Evolutionary conservation across 2,329 filamentous ascomycete genomes (phyloP).

Genomic region (Piedraia hortae): DNA sequence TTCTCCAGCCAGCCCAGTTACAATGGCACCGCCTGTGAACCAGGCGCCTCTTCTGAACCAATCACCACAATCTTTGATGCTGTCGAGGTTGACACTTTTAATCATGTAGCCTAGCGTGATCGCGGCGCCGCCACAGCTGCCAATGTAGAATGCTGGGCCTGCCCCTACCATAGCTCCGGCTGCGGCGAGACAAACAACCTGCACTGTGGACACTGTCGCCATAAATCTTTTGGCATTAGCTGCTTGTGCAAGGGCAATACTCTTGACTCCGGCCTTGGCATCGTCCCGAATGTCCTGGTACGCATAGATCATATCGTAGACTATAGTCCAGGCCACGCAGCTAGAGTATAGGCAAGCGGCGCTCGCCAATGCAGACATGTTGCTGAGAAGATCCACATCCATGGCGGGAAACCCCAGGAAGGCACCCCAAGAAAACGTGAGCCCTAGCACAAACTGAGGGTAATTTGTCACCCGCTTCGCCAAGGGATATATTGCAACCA

Average conservation of each 20-base stretch:
- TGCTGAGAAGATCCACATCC: conserved; percentile 43
- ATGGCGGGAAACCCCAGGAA: conserved; percentile 70
- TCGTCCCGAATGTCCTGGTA: conserved; percentile 81
- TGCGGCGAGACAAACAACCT: conserved; percentile 40
- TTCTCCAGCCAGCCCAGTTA: conserved; percentile 26
- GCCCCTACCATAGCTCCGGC: conserved; percentile 36
- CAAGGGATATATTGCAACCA: conserved; percentile 53
- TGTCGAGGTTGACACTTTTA: conserved; percentile 27
- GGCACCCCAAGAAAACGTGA: conserved; percentile 75
- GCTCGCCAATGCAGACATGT: conserved; percentile 32
- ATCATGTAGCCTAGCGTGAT: conserved; percentile 30
- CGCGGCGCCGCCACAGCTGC: conserved; percentile 29
- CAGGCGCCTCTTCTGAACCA: conserved; percentile 36
- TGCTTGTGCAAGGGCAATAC: conserved; percentile 57
- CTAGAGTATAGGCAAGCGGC: conserved; percentile 46
- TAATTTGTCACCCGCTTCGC: conserved; percentile 73
- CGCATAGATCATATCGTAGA: conserved; percentile 85
- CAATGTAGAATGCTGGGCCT: conserved; percentile 30
- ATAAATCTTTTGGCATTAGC: conserved; percentile 51
- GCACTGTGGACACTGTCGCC: conserved; percentile 37
- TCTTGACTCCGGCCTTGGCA: conserved; percentile 64
- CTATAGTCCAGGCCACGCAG: conserved; percentile 61
- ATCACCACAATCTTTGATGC: conserved; percentile 32
- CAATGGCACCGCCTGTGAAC: conserved; percentile 32
- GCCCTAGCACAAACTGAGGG: conserved; percentile 54